Evolutionary conservation across 768 basidiomycete genomes (phyloP).

Genomic region (Lyophyllum atratum): DNA sequence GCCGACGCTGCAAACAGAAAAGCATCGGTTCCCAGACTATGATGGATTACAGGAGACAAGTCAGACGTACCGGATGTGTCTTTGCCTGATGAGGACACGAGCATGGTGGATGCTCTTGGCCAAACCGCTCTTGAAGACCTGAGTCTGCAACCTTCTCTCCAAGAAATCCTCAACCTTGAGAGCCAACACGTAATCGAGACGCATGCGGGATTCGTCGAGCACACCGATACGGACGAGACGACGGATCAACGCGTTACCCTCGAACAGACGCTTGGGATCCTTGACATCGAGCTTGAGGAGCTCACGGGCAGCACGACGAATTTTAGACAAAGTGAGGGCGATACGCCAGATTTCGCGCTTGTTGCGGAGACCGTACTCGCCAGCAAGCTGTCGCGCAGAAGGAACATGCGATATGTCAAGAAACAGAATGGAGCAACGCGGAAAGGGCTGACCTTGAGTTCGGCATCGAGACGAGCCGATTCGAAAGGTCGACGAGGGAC

Average conservation of each 20-base stretch:
- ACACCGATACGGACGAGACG: slow-evolving; percentile 99
- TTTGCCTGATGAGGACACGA: slow-evolving; percentile 94
- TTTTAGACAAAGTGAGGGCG: slow-evolving; percentile 96
- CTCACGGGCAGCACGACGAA: slow-evolving; percentile 99
- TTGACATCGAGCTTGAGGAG: slow-evolving; percentile 99
- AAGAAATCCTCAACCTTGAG: slow-evolving; percentile 99
- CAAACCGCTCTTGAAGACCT: slow-evolving; percentile 98
- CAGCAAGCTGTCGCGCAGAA: slow-evolving; percentile 75
- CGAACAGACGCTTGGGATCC: slow-evolving; percentile 99
- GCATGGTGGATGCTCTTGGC: slow-evolving; percentile 99
- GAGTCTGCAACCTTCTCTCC: slow-evolving; percentile 98
- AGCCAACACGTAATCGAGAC: slow-evolving; percentile 99
- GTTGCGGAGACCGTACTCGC: slow-evolving; percentile 99
- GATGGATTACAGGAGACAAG: background rate
- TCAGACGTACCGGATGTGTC: slow-evolving; percentile 88
- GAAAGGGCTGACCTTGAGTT: slow-evolving; percentile 82
- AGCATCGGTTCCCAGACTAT: background rate
- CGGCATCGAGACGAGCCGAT: slow-evolving; percentile 97
- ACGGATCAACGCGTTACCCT: slow-evolving; percentile 94
- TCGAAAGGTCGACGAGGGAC: slow-evolving; percentile 97
- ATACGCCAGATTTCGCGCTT: slow-evolving; percentile 99
- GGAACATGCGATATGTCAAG: background rate
- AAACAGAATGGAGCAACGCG: background rate
- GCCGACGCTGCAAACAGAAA: slow-evolving; percentile 66
- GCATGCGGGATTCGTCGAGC: slow-evolving; percentile 98